Evolutionary conservation across 164 flowering plant genomes (phyloP).

Genomic region (Paratinospora sagittata): DNA sequence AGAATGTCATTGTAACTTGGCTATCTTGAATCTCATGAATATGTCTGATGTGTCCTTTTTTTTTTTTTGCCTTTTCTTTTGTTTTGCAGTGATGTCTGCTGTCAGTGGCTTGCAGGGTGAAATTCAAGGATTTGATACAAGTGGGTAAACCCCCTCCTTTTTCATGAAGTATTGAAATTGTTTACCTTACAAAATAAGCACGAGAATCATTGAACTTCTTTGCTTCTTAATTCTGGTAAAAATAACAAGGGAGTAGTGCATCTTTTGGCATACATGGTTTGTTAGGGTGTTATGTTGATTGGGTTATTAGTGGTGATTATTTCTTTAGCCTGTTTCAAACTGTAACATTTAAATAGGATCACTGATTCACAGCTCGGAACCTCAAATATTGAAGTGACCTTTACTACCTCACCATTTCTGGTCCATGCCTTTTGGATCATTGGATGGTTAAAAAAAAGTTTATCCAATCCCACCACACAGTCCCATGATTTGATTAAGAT

Average conservation of each 20-base stretch:
- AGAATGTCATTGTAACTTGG: neutral
- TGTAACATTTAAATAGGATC: neutral
- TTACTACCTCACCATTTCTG: neutral
- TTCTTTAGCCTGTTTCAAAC: neutral
- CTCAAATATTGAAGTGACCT: neutral
- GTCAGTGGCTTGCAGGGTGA: slow-evolving; percentile 87
- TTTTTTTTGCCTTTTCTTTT: slow-evolving; percentile 4
- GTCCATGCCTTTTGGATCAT: neutral
- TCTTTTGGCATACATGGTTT: neutral
- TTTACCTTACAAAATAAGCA: neutral
- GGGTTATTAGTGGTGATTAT: neutral
- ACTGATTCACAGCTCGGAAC: neutral
- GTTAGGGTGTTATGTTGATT: too few relatives aligned
- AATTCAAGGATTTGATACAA: slow-evolving; percentile 65
- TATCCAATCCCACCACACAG: neutral
- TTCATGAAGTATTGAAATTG: neutral
- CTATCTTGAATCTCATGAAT: neutral
- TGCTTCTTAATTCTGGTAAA: neutral
- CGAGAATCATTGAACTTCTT: neutral
- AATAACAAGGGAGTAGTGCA: neutral
- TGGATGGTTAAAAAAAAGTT: neutral
- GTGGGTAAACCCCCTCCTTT: slow-evolving; percentile 38
- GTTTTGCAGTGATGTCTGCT: slow-evolving; percentile 87
- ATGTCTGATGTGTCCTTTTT: neutral
- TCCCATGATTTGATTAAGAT: neutral